Conservation (phyloP, 495 filamentous ascomycete species). For the Penicillium malachiteum region DNA sequence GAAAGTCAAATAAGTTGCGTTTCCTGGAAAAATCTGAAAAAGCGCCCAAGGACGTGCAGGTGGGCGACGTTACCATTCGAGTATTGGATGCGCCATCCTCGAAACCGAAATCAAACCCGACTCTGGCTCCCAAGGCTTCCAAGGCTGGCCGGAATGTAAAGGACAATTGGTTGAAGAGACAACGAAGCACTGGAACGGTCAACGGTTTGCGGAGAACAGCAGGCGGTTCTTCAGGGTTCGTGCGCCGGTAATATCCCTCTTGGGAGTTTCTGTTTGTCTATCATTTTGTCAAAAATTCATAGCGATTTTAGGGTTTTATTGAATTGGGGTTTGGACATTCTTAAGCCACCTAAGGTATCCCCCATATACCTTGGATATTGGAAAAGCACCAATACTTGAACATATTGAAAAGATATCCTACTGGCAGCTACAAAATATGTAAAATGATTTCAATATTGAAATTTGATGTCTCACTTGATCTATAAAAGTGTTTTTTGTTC, state of each 20-base stretch:
- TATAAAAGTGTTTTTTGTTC: too few relatives aligned
- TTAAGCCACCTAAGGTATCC: not conserved
- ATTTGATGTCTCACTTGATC: too few relatives aligned
- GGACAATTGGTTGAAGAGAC: constrained; percentile 49
- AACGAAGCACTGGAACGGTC: constrained; percentile 33
- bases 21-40: constrained; percentile 53
- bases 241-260: constrained; percentile 30
- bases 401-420: too few relatives aligned
- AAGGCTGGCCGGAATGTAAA: constrained; percentile 44
- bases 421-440: not conserved
- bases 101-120: constrained; percentile 26
- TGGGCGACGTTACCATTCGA: constrained; percentile 51
- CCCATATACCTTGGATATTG: too few relatives aligned
- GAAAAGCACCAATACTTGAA: too few relatives aligned
- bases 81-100: constrained; percentile 46
- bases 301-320: not conserved
- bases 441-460: not conserved
- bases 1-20: constrained; percentile 46
- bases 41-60: constrained; percentile 53
- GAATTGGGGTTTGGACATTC: not conserved
- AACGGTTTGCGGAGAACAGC: constrained; percentile 42
- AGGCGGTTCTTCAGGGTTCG: constrained; percentile 42
- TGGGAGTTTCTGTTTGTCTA: not conserved
- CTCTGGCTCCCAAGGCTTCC: constrained; percentile 52
- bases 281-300: not conserved